These are phyloP conservation scores for Apiospora rasikravindrae DNA, from an alignment of 2,329 filamentous ascomycete species.

Conservation along the genomic window DNA sequence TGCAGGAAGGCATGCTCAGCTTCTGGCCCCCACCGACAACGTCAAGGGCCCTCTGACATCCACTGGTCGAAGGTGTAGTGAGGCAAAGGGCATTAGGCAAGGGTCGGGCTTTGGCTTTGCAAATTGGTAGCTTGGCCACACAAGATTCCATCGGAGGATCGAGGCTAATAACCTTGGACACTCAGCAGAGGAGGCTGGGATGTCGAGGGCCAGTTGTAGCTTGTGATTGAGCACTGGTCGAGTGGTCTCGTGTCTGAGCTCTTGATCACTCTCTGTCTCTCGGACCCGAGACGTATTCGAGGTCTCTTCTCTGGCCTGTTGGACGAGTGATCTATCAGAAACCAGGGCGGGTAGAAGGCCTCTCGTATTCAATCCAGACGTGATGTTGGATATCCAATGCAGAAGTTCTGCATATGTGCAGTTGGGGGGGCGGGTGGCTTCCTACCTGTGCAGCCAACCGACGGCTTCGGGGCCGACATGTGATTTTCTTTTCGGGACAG, in stretches of 20 bases:
- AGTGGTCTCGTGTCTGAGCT: background rate
- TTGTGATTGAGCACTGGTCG: background rate
- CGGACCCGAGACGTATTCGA: background rate
- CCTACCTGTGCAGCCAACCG: background rate
- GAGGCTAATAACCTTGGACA: background rate
- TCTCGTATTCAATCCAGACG: background rate
- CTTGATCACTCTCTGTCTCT: background rate
- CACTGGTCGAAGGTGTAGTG: background rate
- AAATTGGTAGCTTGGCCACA: background rate
- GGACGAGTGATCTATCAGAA: too few species aligned
- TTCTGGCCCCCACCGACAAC: background rate
- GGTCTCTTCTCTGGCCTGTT: too few species aligned
- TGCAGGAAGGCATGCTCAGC: background rate
- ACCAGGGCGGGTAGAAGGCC: too few species aligned
- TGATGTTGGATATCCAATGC: background rate
- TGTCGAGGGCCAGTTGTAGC: background rate
- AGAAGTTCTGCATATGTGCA: background rate
- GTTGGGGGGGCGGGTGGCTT: background rate
- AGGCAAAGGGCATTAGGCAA: background rate
- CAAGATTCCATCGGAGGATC: slow-evolving; percentile 7
- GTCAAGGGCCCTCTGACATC: background rate
- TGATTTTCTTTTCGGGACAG: background rate
- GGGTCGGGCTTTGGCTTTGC: background rate
- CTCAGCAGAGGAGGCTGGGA: background rate
- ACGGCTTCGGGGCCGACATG: background rate